These are phyloP conservation scores for Podosphaera leucotricha DNA, from an alignment of 2,329 filamentous ascomycete genomes.

Conservation along the genomic window DNA sequence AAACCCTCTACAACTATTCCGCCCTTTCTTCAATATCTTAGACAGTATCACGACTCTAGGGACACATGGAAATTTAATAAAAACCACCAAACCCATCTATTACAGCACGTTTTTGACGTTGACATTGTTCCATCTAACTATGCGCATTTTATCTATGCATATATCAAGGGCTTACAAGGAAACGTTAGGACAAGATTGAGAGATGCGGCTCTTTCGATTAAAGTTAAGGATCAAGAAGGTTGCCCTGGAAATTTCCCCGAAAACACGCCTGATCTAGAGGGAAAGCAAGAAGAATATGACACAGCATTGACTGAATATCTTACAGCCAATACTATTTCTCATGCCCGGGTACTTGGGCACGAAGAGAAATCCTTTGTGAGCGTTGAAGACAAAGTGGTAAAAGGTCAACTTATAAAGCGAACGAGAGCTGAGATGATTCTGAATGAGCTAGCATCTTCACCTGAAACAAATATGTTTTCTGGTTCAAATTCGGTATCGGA, in stretches of 20 bases:
- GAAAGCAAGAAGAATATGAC: slow-evolving; percentile 31
- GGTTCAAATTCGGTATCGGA: slow-evolving; percentile 2
- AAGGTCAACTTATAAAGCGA: slow-evolving; percentile 33
- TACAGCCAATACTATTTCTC: slow-evolving; percentile 9
- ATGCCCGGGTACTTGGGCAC: slow-evolving; percentile 5
- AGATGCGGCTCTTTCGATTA: slow-evolving; percentile 38
- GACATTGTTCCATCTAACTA: slow-evolving; percentile 46
- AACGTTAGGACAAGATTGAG: slow-evolving; percentile 44
- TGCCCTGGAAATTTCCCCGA: slow-evolving; percentile 24
- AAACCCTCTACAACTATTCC: slow-evolving; percentile 19
- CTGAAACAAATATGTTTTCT: slow-evolving; percentile 1
- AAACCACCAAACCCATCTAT: slow-evolving; percentile 61
- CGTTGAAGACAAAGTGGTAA: slow-evolving; percentile 26
- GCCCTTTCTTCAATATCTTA: slow-evolving; percentile 53
- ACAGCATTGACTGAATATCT: slow-evolving; percentile 20
- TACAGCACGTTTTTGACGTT: slow-evolving; percentile 59
- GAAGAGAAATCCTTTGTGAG: slow-evolving; percentile 14
- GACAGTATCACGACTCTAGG: slow-evolving; percentile 46
- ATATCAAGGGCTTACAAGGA: slow-evolving; percentile 60
- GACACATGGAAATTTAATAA: slow-evolving; percentile 89
- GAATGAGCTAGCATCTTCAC: slow-evolving; percentile 21
- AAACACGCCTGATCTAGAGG: slow-evolving; percentile 23
- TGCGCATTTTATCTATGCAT: slow-evolving; percentile 46
- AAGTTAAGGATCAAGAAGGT: slow-evolving; percentile 30
- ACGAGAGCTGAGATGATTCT: slow-evolving; percentile 37